Percentiles rank a stretch among this genome's conserved stretches.
These are phyloP conservation scores for Heimioporus sp. DNA, from an alignment of 768 basidiomycete genomes.

Conservation along the genomic window DNA sequence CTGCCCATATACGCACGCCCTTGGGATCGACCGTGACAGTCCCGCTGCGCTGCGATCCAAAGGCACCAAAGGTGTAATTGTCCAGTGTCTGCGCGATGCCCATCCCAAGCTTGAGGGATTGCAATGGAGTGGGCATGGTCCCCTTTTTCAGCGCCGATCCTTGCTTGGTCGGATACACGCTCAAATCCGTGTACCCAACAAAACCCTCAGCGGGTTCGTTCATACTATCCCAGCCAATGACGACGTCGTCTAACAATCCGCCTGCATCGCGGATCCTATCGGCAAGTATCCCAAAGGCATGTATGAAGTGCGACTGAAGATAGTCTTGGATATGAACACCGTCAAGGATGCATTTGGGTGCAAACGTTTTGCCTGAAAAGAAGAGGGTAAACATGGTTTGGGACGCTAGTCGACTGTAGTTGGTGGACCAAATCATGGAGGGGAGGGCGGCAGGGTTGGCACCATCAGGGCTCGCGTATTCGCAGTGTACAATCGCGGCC, in stretches of 20 bases:
- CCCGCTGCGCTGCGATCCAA: constrained; percentile 76
- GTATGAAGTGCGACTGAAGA: constrained; percentile 73
- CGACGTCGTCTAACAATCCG: constrained; percentile 76
- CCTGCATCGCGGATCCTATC: constrained; percentile 75
- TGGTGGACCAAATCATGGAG: constrained; percentile 96
- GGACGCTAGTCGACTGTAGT: constrained; percentile 84
- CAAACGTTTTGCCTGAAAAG: constrained; percentile 86
- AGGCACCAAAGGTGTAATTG: constrained; percentile 72
- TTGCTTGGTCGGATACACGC: constrained; percentile 60
- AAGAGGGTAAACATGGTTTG: constrained; percentile 94
- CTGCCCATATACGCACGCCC: constrained; percentile 76
- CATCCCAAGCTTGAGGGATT: constrained; percentile 86
- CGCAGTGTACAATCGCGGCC: constrained; percentile 83
- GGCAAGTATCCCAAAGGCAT: constrained; percentile 72
- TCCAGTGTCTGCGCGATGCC: constrained; percentile 81
- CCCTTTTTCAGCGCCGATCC: constrained; percentile 82
- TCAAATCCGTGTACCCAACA: constrained; percentile 66
- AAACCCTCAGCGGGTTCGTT: constrained; percentile 92
- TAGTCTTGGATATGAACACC: constrained; percentile 91
- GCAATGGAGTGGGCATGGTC: constrained; percentile 79
- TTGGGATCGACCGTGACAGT: constrained; percentile 82
- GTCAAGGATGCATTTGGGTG: constrained; percentile 89
- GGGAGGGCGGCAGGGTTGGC: constrained; percentile 77
- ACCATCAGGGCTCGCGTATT: constrained; percentile 64
- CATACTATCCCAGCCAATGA: constrained; percentile 96